A percentile compares a stretch with the other conserved stretches of the same genome.
Conservation (phyloP, 768 basidiomycete genomes). For the Filobasidium floriforme region DNA sequence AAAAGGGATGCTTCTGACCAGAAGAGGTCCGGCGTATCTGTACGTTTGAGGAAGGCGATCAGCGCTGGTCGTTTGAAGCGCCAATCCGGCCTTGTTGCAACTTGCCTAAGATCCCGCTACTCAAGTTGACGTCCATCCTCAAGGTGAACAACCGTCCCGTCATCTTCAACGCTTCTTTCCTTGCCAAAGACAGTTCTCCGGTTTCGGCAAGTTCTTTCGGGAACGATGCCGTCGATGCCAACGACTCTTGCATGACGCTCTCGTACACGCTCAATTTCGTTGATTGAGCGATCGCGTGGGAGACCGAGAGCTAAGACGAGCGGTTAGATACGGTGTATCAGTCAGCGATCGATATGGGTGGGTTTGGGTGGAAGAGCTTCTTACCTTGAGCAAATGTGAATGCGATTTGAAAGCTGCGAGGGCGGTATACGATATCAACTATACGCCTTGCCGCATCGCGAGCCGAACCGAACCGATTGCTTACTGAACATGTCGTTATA, state of each 20-base stretch:
- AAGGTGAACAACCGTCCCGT: constrained; percentile 81
- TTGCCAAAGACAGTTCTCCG: constrained; percentile 65
- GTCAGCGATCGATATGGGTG: no score
- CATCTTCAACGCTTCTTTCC: constrained; percentile 75
- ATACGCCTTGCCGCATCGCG: no score
- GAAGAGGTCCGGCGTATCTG: constrained; percentile 83
- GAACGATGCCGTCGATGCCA: constrained; percentile 74
- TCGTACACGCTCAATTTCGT: constrained; percentile 86
- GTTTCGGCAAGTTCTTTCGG: constrained; percentile 72
- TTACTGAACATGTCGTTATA: constrained; percentile 94
- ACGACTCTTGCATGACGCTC: constrained; percentile 63
- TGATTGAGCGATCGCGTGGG: constrained; percentile 89
- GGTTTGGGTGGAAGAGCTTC: neutral
- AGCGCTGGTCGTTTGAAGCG: neutral
- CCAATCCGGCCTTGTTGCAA: neutral
- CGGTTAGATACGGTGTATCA: constrained; percentile 24
- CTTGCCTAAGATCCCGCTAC: constrained; percentile 69
- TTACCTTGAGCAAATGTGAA: constrained; percentile 64
- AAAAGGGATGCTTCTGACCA: constrained; percentile 89
- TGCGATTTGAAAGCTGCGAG: constrained; percentile 75
- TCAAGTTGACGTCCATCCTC: constrained; percentile 78
- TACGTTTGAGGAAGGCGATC: neutral
- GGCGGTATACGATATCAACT: neutral
- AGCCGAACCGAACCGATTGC: constrained; percentile 35
- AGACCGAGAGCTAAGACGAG: constrained; percentile 62